Evolutionary conservation across 2,329 filamentous ascomycete species (phyloP).

Genomic region (Penicillium sp.): DNA sequence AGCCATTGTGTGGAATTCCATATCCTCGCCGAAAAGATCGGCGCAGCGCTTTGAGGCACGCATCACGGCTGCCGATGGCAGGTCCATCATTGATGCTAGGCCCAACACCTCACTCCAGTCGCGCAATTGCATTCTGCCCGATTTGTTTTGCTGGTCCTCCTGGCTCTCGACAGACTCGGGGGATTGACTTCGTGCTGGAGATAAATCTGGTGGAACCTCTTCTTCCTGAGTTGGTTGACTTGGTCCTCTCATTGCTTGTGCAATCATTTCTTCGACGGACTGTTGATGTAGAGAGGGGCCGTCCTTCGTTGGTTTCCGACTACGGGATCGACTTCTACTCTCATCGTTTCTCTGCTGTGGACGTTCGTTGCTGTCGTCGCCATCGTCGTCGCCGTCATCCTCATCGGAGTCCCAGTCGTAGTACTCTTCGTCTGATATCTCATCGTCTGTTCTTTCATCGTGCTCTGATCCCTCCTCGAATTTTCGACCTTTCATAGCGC

Average conservation of each 20-base stretch:
- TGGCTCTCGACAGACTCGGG: constrained; percentile 4
- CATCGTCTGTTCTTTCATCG: too few species aligned
- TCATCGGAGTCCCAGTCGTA: constrained; percentile 14
- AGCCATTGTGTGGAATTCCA: constrained; percentile 62
- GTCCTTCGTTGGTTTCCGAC: background rate
- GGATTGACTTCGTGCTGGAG: constrained; percentile 17
- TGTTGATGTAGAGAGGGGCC: background rate
- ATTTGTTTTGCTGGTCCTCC: constrained; percentile 9
- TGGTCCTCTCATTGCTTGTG: too few species aligned
- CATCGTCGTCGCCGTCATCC: constrained; percentile 32
- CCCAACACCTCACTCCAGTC: constrained; percentile 88
- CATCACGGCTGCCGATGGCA: constrained; percentile 64
- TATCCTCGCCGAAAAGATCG: constrained; percentile 70
- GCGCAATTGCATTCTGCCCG: constrained; percentile 46
- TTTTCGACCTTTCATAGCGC: constrained; percentile 58
- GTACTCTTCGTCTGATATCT: too few species aligned
- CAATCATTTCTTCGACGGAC: too few species aligned
- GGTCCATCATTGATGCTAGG: constrained; percentile 73
- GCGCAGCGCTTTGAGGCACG: constrained; percentile 74
- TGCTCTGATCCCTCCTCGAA: constrained; percentile 25
- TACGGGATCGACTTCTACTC: background rate
- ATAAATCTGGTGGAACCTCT: constrained; percentile 9
- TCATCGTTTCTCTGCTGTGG: constrained; percentile 9
- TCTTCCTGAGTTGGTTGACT: background rate
- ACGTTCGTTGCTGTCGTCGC: constrained; percentile 13